phyloP scores from a whole-genome alignment of 2,329 filamentous ascomycete species.

The Achaetomium macrosporum region DNA sequence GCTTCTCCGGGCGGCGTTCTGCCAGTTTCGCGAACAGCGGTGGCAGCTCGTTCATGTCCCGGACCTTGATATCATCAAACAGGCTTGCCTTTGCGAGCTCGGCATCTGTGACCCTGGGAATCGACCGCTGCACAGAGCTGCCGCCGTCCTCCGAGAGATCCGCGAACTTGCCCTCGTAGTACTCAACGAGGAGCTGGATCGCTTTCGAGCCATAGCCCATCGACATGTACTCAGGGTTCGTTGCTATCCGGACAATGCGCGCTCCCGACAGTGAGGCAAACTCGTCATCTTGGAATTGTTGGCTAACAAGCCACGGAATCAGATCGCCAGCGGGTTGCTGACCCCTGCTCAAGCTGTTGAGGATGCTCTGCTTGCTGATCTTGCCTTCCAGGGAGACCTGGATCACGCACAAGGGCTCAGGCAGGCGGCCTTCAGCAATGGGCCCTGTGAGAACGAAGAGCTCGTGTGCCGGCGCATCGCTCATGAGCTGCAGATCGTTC shows the following conservation, averaged over 20 bases:
- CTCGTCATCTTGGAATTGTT: conserved; percentile 96
- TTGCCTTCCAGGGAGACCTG: conserved; percentile 92
- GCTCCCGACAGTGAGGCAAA: conserved; percentile 92
- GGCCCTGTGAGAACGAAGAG: conserved; percentile 91
- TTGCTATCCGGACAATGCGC: conserved; percentile 87
- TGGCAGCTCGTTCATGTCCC: conserved; percentile 87
- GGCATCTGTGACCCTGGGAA: conserved; percentile 73
- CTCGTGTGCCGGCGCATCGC: conserved; percentile 92
- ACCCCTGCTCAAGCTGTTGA: conserved; percentile 83
- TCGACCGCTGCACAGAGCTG: conserved; percentile 50
- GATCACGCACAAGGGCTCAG: conserved; percentile 90
- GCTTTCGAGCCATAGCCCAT: conserved; percentile 95
- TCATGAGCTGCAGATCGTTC: conserved; percentile 98
- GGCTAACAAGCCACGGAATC: conserved; percentile 95
- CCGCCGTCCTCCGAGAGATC: conserved; percentile 69
- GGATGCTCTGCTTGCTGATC: conserved; percentile 87
- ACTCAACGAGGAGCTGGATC: conserved; percentile 79
- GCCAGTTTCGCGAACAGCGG: conserved; percentile 84
- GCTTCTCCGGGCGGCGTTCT: conserved; percentile 69
- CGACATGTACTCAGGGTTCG: conserved; percentile 83
- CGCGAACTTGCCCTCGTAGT: conserved; percentile 90
- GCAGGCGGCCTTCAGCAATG: conserved; percentile 68
- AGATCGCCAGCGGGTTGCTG: conserved; percentile 86
- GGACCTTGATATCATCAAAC: conserved; percentile 77
- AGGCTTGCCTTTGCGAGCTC: conserved; percentile 73